phyloP scores from a whole-genome alignment of 1,284 basidiomycete genomes.

The Bjerkandera adusta region DNA sequence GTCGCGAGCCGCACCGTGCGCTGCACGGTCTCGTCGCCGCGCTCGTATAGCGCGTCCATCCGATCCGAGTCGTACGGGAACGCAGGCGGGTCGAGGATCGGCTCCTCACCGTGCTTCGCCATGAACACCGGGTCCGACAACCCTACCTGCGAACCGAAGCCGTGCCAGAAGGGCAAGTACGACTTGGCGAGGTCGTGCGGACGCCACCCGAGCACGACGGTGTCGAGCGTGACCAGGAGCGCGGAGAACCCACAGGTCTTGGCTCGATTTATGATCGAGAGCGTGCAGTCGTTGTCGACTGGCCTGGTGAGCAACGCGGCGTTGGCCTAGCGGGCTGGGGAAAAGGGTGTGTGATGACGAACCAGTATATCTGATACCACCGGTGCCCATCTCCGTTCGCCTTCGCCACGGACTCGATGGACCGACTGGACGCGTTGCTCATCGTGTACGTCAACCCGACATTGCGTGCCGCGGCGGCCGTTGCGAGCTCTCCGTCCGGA shows the following conservation, averaged over 20 bases:
- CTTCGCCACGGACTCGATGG: conserved; percentile 71
- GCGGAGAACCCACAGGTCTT: conserved; percentile 64
- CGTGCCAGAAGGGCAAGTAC: conserved; percentile 62
- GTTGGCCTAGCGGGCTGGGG: neutral
- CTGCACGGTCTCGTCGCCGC: conserved; percentile 46
- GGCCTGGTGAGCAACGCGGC: conserved; percentile 41
- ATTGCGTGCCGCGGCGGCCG: conserved; percentile 62
- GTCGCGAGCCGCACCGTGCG: conserved; percentile 42
- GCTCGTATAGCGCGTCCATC: conserved; percentile 35
- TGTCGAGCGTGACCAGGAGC: conserved; percentile 71
- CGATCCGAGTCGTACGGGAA: conserved; percentile 59
- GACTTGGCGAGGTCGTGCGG: conserved; percentile 58
- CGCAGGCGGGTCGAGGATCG: conserved; percentile 38
- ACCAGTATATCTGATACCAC: conserved; percentile 86
- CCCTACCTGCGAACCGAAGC: conserved; percentile 56
- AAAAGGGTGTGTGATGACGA: conserved; percentile 9
- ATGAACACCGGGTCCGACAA: conserved; percentile 73
- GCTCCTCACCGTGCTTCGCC: conserved; percentile 44
- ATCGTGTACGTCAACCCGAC: conserved; percentile 70
- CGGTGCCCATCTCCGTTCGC: conserved; percentile 62
- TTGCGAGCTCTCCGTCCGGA: conserved; percentile 64
- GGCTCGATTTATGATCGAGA: conserved; percentile 64
- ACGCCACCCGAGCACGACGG: conserved; percentile 64
- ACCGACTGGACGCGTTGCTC: conserved; percentile 67
- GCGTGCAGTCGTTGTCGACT: conserved; percentile 54